phyloP scores from a whole-genome alignment of 352 stramenopile genomes.

The Globisporangium barbulae region DNA sequence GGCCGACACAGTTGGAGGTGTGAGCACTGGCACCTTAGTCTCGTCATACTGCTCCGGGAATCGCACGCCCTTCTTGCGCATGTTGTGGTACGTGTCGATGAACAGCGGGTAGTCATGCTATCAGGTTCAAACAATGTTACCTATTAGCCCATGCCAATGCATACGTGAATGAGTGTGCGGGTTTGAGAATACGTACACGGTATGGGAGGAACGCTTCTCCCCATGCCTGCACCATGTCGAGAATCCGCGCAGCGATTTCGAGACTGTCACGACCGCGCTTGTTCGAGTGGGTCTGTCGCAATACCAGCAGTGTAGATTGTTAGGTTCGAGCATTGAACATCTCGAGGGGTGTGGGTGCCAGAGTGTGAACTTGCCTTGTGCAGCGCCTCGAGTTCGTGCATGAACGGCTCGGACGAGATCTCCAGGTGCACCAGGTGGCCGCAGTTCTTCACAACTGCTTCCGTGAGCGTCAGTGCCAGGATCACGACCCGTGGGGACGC shows the following conservation, averaged over 20 bases:
- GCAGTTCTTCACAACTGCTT: conserved; percentile 80
- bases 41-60: conserved; percentile 82
- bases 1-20: conserved; percentile 23
- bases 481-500: conserved; percentile 62
- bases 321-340: not conserved
- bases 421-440: conserved; percentile 63
- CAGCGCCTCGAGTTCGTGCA: conserved; percentile 68
- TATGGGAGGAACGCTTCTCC: conserved; percentile 77
- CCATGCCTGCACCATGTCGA: conserved; percentile 80
- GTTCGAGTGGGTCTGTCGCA: conserved; percentile 42
- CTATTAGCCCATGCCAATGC: too few relatives aligned
- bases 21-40: conserved; percentile 56
- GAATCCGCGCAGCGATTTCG: conserved; percentile 61
- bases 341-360: not conserved
- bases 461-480: conserved; percentile 57
- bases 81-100: conserved; percentile 82
- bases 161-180: not conserved
- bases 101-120: conserved; percentile 75
- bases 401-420: conserved; percentile 66
- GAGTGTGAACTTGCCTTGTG: conserved; percentile 37
- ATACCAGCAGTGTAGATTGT: not conserved
- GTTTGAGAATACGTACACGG: conserved; percentile 20
- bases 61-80: conserved; percentile 71
- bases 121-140: conserved; percentile 8
- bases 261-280: conserved; percentile 71